Conservation (phyloP, 2,329 filamentous ascomycete species). For the Cadophora luteo-olivacea region DNA sequence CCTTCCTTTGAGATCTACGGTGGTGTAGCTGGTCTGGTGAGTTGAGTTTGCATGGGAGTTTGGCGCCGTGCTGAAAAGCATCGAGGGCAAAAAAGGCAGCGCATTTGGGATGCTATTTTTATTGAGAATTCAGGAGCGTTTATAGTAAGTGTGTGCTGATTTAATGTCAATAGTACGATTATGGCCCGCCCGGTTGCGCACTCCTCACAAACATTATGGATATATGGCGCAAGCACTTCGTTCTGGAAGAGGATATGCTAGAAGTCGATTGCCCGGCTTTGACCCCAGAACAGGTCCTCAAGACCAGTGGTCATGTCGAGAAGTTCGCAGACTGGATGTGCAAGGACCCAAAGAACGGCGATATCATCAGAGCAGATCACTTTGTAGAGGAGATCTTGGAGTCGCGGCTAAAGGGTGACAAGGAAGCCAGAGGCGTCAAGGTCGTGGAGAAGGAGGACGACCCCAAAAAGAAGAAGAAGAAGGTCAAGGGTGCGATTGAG, state of each 20-base stretch:
- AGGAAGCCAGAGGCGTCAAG: slow-evolving; percentile 86
- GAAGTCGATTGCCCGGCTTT: slow-evolving; percentile 86
- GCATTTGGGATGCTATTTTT: background rate
- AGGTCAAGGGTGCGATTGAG: slow-evolving; percentile 77
- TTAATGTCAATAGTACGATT: slow-evolving; percentile 58
- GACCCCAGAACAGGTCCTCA: slow-evolving; percentile 91
- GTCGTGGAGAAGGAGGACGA: slow-evolving; percentile 77
- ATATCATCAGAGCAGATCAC: slow-evolving; percentile 95
- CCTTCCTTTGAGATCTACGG: slow-evolving; percentile 96
- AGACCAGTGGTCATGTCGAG: slow-evolving; percentile 95
- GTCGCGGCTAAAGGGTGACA: slow-evolving; percentile 84
- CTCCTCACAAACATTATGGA: slow-evolving; percentile 75
- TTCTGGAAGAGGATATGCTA: slow-evolving; percentile 76
- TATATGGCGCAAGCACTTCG: slow-evolving; percentile 76
- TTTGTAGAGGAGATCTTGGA: slow-evolving; percentile 95
- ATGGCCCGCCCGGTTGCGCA: slow-evolving; percentile 72
- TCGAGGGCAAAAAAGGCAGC: background rate
- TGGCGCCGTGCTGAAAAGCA: background rate
- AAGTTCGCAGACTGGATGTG: slow-evolving; percentile 98
- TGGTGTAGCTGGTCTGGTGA: slow-evolving; percentile 74
- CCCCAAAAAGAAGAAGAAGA: slow-evolving; percentile 84
- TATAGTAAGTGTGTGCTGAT: background rate
- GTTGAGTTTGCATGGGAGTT: background rate
- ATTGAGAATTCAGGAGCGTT: background rate
- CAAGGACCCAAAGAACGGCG: slow-evolving; percentile 96